A percentile compares a stretch with the other conserved stretches of the same genome.
These are phyloP conservation scores for Ophiostoma ips DNA, from an alignment of 2,329 filamentous ascomycete genomes.

Conservation along the genomic window DNA sequence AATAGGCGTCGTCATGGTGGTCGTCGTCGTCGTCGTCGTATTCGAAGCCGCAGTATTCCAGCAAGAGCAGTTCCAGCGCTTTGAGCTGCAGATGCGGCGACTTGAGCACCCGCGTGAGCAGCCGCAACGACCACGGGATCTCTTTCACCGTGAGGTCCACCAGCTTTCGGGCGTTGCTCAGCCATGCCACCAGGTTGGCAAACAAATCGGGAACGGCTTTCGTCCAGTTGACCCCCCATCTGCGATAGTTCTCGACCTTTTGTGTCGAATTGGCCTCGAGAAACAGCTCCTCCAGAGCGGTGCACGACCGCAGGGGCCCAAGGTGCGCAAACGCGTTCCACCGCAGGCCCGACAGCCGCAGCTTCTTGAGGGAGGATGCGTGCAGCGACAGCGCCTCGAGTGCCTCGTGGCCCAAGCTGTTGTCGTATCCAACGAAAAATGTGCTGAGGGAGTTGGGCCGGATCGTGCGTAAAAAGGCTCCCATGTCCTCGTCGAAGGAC, in stretches of 20 bases:
- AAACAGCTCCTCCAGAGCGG: slow-evolving; percentile 20
- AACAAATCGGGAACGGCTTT: slow-evolving; percentile 15
- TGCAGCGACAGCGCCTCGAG: slow-evolving; percentile 38
- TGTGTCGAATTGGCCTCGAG: slow-evolving; percentile 22
- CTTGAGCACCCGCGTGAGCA: slow-evolving; percentile 20
- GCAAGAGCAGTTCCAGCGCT: slow-evolving; percentile 27
- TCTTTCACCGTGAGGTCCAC: not conserved
- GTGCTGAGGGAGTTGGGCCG: slow-evolving; percentile 39
- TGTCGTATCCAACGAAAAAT: no score
- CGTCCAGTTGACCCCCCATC: slow-evolving; percentile 13
- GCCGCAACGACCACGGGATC: not conserved
- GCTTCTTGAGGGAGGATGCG: slow-evolving; percentile 21
- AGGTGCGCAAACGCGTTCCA: slow-evolving; percentile 18
- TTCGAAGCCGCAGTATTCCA: no score
- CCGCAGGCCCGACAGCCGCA: slow-evolving; percentile 21
- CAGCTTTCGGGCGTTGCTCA: slow-evolving; percentile 6
- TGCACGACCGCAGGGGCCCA: slow-evolving; percentile 21
- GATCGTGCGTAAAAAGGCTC: slow-evolving; percentile 43
- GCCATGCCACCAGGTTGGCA: slow-evolving; percentile 20
- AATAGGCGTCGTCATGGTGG: slow-evolving; percentile 16
- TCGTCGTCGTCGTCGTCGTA: slow-evolving; percentile 25
- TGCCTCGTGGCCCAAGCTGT: slow-evolving; percentile 38
- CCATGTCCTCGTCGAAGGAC: slow-evolving; percentile 42
- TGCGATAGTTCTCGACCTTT: no score
- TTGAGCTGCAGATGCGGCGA: not conserved